A percentile compares a stretch with the other conserved stretches of the same genome.
Evolutionary conservation across 306 rosid species (phyloP).

Genomic region (Acmispon strigosus): DNA sequence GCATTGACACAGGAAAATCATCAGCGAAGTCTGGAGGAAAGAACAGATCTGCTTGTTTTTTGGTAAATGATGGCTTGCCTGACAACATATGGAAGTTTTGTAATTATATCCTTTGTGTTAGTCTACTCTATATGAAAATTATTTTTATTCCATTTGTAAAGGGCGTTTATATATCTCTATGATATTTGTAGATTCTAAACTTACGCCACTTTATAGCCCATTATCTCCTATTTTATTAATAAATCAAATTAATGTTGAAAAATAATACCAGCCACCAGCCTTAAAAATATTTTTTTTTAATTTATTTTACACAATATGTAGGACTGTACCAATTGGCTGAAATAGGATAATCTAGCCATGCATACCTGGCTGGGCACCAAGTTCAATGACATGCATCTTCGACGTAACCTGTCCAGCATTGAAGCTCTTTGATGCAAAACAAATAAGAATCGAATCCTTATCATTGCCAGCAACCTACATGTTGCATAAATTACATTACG

Average conservation of each 20-base stretch:
- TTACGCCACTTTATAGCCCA: not conserved
- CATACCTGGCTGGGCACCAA: conserved; percentile 83
- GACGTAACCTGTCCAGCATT: conserved; percentile 74
- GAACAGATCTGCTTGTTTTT: conserved; percentile 78
- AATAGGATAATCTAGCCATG: conserved; percentile 5
- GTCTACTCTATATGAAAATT: not conserved
- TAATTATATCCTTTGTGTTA: not conserved
- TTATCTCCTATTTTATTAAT: not conserved
- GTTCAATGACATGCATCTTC: conserved; percentile 82
- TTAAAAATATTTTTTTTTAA: not conserved
- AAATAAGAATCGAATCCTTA: conserved; percentile 61
- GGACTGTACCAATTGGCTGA: not conserved
- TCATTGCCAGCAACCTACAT: conserved; percentile 67
- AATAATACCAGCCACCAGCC: not conserved
- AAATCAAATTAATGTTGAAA: not conserved
- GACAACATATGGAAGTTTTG: conserved; percentile 12
- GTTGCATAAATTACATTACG: conserved; percentile 15
- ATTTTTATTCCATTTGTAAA: not conserved
- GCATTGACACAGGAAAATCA: conserved; percentile 88
- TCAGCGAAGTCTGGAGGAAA: conserved; percentile 85
- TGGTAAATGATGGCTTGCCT: conserved; percentile 69
- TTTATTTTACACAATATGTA: not conserved
- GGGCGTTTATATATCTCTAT: not conserved
- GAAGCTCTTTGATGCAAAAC: conserved; percentile 63
- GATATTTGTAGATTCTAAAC: not conserved